Evolutionary conservation across 2,329 filamentous ascomycete genomes (phyloP).

Genomic region (Davidsoniella virescens): DNA sequence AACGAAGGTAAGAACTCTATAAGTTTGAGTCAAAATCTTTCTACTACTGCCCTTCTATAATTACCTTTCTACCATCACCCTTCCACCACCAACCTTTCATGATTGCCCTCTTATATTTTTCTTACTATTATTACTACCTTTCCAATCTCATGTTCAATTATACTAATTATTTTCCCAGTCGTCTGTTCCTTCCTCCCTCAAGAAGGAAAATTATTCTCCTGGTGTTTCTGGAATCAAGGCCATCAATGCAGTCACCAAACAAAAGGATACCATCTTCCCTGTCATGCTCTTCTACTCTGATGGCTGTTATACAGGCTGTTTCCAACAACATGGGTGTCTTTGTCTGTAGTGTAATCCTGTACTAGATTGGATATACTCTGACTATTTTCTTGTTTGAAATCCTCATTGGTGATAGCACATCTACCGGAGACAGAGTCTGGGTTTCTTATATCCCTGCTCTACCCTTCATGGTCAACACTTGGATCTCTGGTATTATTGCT

Average conservation of each 20-base stretch:
- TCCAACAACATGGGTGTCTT: conserved; percentile 34
- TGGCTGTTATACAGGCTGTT: conserved; percentile 39
- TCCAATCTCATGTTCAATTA: too few relatives aligned
- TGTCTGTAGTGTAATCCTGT: conserved; percentile 40
- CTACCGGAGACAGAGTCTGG: conserved; percentile 42
- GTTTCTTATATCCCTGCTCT: conserved; percentile 46
- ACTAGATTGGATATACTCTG: conserved; percentile 47
- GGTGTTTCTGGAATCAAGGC: conserved; percentile 41
- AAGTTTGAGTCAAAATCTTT: too few relatives aligned
- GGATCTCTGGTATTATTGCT: conserved; percentile 43
- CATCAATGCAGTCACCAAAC: conserved; percentile 35
- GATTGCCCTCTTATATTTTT: too few relatives aligned
- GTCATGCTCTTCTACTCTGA: conserved; percentile 44
- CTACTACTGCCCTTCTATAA: too few relatives aligned
- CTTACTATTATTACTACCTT: too few relatives aligned
- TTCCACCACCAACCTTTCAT: too few relatives aligned
- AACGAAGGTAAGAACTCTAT: too few relatives aligned
- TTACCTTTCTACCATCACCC: too few relatives aligned
- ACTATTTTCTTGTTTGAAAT: conserved; percentile 46
- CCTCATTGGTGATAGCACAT: conserved; percentile 47
- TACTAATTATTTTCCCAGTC: too few relatives aligned
- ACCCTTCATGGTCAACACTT: conserved; percentile 48
- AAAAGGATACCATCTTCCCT: conserved; percentile 33
- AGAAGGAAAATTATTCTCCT: too few relatives aligned
- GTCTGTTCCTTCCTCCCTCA: too few relatives aligned